Evolutionary conservation across 2,329 filamentous ascomycete species (phyloP), one percentile per base, ranked within the genome.

Genomic region (Nothomitra cinnamomea): DNA sequence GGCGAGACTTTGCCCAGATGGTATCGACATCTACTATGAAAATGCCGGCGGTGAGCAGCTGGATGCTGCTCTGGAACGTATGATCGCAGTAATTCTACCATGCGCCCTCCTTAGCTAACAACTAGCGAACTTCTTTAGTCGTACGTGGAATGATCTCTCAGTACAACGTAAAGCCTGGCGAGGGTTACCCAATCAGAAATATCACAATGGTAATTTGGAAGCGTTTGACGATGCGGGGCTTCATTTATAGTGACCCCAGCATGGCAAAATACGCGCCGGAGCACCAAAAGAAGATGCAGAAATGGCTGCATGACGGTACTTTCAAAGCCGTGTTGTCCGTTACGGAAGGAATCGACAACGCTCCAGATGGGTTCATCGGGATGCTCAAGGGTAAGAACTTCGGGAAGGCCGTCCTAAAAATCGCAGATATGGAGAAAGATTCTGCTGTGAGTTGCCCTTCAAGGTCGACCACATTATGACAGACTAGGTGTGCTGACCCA

Each of bases 21-120:
- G 86, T 3, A 76, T 94, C 57, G 86, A 94, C 62, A 87, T 88
- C 64, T 87, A 87, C 70, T 89, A 82, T 62, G 85, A 88, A 67
- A 88, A 87, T 60, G 84, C 85, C 5, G 85, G 85, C 19, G 85
- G 83, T 40, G 82, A 85, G 66, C 80, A 85, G 58, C 72, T 87
- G 52, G 79, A 85, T 59, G 82, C 82, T 40, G 80, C 81, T 0
- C 67, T 88, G 49, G 70, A 75, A 24, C 70, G 72, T 52, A 71
- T 87, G 68, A 89, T 86, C 54, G 54, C 66, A 43, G 48, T 13
- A 38, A 12, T 38, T 15, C 12, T 40, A 22, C 10, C 22, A 28
- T 13, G 3, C 8, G 10, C n/a, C 2, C 2, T 13, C 28, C 10
- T 12, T 19, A 28, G 15, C 7, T 19, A 15, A 15, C 19, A 15